These are phyloP conservation scores for Botryotinia narcissicola DNA, from an alignment of 2,329 filamentous ascomycete species.

Conservation along the genomic window DNA sequence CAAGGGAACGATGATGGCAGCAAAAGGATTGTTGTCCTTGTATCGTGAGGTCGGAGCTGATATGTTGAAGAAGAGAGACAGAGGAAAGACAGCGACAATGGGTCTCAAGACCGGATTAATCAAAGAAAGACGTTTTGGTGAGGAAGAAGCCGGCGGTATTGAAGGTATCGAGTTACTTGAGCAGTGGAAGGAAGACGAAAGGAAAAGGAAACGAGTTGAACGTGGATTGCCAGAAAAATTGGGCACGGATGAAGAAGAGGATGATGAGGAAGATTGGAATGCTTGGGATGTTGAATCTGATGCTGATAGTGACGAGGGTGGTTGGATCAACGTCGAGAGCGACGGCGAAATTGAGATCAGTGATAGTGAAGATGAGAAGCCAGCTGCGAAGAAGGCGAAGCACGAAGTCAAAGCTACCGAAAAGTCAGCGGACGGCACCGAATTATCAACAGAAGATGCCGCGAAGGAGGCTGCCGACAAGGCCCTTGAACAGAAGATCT, in stretches of 20 bases:
- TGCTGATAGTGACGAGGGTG: conserved; percentile 69
- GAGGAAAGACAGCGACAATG: conserved; percentile 88
- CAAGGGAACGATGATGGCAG: conserved; percentile 98
- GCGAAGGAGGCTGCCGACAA: conserved; percentile 46
- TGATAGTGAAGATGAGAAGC: conserved; percentile 73
- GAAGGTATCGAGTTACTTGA: conserved; percentile 90
- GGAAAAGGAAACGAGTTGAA: conserved; percentile 67
- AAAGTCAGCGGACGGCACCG: conserved; percentile 26
- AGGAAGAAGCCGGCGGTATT: conserved; percentile 76
- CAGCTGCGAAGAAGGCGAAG: conserved; percentile 64
- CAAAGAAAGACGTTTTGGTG: conserved; percentile 76
- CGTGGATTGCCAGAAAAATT: conserved; percentile 63
- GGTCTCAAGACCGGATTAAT: conserved; percentile 72
- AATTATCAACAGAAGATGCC: conserved; percentile 42
- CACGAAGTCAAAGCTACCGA: conserved; percentile 35
- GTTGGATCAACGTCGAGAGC: conserved; percentile 88
- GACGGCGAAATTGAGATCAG: conserved; percentile 76
- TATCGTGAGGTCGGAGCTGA: conserved; percentile 91
- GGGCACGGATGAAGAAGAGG: conserved; percentile 58
- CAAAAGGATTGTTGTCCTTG: conserved; percentile 83
- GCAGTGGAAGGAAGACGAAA: conserved; percentile 91
- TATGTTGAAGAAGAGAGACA: conserved; percentile 82
- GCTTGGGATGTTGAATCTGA: conserved; percentile 43
- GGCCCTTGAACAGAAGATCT: conserved; percentile 46
- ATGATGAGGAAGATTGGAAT: conserved; percentile 33